A percentile compares a stretch with the other conserved stretches of the same genome.
These are phyloP conservation scores for Coemansia reversa DNA, from an alignment of 192 early-diverging fungal species.

Conservation along the genomic window DNA sequence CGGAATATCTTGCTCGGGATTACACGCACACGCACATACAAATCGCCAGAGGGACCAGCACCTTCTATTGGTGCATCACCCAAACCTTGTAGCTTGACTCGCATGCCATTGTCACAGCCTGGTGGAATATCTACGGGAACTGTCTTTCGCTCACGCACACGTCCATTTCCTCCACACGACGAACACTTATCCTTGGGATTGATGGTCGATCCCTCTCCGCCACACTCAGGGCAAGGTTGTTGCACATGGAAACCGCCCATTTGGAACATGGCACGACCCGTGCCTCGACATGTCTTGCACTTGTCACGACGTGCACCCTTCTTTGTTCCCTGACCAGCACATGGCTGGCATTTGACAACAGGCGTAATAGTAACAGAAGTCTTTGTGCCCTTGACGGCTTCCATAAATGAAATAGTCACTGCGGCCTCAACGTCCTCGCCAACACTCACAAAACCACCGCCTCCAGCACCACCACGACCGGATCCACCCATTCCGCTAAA, in stretches of 20 bases:
- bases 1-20: slow-evolving; percentile 73
- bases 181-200: slow-evolving; percentile 66
- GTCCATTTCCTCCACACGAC: slow-evolving; percentile 79
- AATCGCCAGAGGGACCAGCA: slow-evolving; percentile 75
- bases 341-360: slow-evolving; percentile 73
- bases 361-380: slow-evolving; percentile 66
- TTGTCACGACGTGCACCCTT: slow-evolving; percentile 65
- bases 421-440: slow-evolving; percentile 68
- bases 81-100: slow-evolving; percentile 72
- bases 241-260: slow-evolving; percentile 92
- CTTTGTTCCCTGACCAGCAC: slow-evolving; percentile 79
- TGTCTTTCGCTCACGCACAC: slow-evolving; percentile 69
- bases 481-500: slow-evolving; percentile 52
- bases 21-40: slow-evolving; percentile 80
- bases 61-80: slow-evolving; percentile 79
- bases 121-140: slow-evolving; percentile 80
- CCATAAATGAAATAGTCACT: slow-evolving; percentile 83
- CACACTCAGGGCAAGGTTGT: slow-evolving; percentile 78
- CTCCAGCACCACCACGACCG: slow-evolving; percentile 41
- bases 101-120: slow-evolving; percentile 80
- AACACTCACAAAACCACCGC: slow-evolving; percentile 31
- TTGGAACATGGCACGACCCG: slow-evolving; percentile 77
- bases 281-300: slow-evolving; percentile 78
- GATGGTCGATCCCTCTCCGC: slow-evolving; percentile 76
- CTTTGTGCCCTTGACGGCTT: slow-evolving; percentile 78